phyloP scores from a whole-genome alignment of 805 yeast genomes.

The Barnettozyma californica region DNA sequence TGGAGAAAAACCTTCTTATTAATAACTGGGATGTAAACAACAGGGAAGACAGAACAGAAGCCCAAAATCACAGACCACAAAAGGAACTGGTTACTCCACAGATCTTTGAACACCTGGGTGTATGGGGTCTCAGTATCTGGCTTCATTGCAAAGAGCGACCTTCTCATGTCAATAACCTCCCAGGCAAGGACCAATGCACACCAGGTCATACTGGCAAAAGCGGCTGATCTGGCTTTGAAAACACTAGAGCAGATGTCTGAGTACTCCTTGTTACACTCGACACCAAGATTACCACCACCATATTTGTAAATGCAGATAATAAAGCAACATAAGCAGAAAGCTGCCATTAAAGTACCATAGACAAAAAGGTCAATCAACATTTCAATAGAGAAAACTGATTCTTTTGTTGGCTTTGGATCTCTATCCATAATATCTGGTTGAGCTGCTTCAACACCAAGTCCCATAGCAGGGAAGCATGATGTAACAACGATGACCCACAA shows the following conservation, averaged over 20 bases:
- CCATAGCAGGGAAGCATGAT: constrained; percentile 82
- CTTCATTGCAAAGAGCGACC: constrained; percentile 65
- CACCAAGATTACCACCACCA: constrained; percentile 65
- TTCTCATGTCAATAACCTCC: constrained; percentile 70
- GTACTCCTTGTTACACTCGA: constrained; percentile 50
- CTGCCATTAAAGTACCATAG: constrained; percentile 70
- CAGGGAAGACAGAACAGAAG: constrained; percentile 67
- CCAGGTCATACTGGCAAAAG: constrained; percentile 78
- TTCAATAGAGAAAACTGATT: constrained; percentile 59
- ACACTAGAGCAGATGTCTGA: constrained; percentile 51
- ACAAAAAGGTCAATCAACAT: constrained; percentile 62
- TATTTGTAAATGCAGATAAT: constrained; percentile 60
- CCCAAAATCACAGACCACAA: constrained; percentile 78
- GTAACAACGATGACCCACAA: constrained; percentile 77
- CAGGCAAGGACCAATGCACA: constrained; percentile 74
- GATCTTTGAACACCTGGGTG: constrained; percentile 54
- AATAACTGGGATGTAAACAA: constrained; percentile 80
- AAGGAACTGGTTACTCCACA: constrained; percentile 72
- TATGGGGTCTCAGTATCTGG: constrained; percentile 56
- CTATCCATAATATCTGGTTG: constrained; percentile 56
- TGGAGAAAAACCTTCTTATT: constrained; percentile 72
- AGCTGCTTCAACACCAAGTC: constrained; percentile 66
- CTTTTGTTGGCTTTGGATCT: constrained; percentile 54
- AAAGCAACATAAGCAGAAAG: constrained; percentile 61
- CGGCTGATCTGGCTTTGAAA: constrained; percentile 68